Base-by-base conservation (phyloP, 306 rosid species). In the Mimosa pudica region DNA sequence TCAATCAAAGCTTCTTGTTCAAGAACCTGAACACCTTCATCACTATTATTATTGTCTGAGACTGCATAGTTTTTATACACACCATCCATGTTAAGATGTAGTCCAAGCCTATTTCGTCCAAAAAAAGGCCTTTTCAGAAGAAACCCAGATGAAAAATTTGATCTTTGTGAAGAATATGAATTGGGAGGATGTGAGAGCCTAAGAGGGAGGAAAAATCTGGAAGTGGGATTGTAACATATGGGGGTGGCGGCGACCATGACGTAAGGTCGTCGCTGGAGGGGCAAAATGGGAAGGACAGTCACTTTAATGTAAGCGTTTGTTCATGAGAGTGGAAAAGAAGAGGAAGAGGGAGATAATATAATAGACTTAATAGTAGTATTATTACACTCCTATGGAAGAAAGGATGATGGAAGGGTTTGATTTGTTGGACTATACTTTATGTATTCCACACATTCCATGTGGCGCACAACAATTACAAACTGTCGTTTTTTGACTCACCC, bases 1-100 rank as follows among this genome's bases (percentile, higher is more conserved):
- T 84, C 87, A 35, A 80, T 49, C 8, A 84, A 75, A 60, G 87
- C 80, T 84, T 92, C 98, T 47, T 87, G 89, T 77, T 88, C 89
- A 68, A 91, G 45, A 83, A 84, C 88, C 20, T 80, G 74, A 69
- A 80, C 62, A 33, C 61, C 83, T 66, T 91, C 89, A 65, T 87
- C 90, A 10, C 80, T 75, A 6, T 78, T 58, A 8, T 52, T 58
- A 70, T 24, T 24, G 30, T 87, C 83, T 44, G 87, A 76, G 46
- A 78, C 20, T 68, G 86, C 88, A 65, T 79, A 84, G 75, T 74
- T 30, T 79, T 49, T 73, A 10, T 32, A 55, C 62, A 79, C 71
- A 49, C 83, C 87, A 70, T 75, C 51, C 92, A 86, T 92, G 77
- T 78, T 48, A 35, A 44, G 75, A 10, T 82, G 70, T 12, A 69